phyloP scores from a whole-genome alignment of 306 rosid genomes.

The Potentilla sterilis region DNA sequence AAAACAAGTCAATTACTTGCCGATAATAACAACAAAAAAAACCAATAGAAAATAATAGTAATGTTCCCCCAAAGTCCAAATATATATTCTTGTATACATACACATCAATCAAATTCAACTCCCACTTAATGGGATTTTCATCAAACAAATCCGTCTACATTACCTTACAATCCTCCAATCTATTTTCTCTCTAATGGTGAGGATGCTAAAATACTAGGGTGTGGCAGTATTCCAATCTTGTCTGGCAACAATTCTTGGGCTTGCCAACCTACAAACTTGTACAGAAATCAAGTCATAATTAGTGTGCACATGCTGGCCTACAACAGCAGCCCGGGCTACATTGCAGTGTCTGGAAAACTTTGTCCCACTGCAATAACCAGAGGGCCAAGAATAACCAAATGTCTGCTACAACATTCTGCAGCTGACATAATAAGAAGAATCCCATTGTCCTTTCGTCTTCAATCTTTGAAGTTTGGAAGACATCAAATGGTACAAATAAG shows the following conservation, averaged over 20 bases:
- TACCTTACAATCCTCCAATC: background rate
- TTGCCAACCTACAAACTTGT: constrained; percentile 3
- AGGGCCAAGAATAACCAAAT: background rate
- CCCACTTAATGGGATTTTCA: background rate
- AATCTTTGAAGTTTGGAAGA: constrained; percentile 1
- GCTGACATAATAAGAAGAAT: background rate
- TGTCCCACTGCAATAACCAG: constrained; percentile 1
- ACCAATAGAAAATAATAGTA: background rate
- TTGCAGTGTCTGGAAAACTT: constrained; percentile 11
- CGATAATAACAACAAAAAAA: background rate
- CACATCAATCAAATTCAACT: background rate
- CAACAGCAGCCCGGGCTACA: constrained; percentile 2
- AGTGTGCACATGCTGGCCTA: background rate
- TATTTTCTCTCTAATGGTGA: constrained; percentile 4
- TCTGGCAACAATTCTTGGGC: background rate
- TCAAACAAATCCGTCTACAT: constrained; percentile 15
- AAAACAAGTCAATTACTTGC: background rate
- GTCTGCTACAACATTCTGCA: background rate
- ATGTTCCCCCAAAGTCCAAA: background rate
- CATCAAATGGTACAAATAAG: background rate
- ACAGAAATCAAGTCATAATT: constrained; percentile 16
- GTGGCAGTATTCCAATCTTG: background rate
- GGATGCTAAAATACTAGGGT: constrained; percentile 7
- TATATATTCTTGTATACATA: background rate
- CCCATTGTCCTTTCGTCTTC: background rate